A percentile compares a stretch with the other conserved stretches of the same genome.
phyloP scores from a whole-genome alignment of 2,329 filamentous ascomycete genomes.

The Venturiaceae sp. region DNA sequence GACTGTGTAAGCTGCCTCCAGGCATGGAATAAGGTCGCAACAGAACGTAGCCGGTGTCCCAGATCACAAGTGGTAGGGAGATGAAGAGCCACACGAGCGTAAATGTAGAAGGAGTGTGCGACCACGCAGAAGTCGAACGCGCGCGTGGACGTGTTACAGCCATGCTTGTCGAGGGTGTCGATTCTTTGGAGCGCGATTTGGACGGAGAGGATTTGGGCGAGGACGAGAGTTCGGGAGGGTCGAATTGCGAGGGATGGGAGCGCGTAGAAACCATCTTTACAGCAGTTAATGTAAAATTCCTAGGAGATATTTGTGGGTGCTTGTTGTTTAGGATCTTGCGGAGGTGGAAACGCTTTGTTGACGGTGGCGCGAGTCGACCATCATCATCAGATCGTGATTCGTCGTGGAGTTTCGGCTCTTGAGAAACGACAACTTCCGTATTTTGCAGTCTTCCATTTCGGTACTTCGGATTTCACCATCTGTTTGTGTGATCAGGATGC shows the following conservation, averaged over 20 bases:
- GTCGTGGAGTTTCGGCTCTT: background rate
- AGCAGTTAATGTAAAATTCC: background rate
- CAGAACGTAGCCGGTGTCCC: constrained; percentile 75
- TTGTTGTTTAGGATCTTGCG: background rate
- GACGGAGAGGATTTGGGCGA: constrained; percentile 19
- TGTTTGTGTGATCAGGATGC: no score
- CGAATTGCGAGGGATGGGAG: constrained; percentile 24
- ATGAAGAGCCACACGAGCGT: constrained; percentile 62
- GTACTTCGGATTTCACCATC: no score
- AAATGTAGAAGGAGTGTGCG: constrained; percentile 50
- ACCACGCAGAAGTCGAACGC: constrained; percentile 30
- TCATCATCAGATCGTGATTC: no score
- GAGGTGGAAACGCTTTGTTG: background rate
- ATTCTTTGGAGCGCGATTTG: constrained; percentile 12
- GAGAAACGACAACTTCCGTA: background rate
- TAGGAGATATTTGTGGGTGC: background rate
- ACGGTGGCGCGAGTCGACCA: background rate
- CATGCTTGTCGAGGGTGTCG: constrained; percentile 18
- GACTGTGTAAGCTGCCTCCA: constrained; percentile 61
- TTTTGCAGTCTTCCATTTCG: no score
- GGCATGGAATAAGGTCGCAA: constrained; percentile 74
- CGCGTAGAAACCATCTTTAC: constrained; percentile 28
- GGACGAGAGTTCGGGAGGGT: constrained; percentile 18
- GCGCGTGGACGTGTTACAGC: constrained; percentile 14
- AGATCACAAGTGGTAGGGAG: constrained; percentile 68